Evolutionary conservation across 345 rosid species (phyloP).

Genomic region (Murraya koenigii): DNA sequence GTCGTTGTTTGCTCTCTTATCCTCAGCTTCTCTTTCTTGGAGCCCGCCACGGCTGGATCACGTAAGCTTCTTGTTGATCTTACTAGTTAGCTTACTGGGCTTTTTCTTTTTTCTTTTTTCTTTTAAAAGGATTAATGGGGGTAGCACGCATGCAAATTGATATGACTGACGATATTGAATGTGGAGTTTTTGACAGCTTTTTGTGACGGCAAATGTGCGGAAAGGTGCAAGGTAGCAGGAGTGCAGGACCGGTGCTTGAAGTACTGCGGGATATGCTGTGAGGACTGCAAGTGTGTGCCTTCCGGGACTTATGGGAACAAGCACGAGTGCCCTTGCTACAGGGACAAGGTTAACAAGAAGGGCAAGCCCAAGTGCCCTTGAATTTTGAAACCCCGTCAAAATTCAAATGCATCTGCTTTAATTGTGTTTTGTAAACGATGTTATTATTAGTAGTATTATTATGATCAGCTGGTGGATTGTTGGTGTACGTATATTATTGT

Average conservation of each 20-base stretch:
- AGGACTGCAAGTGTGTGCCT: constrained; percentile 81
- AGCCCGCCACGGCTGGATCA: neutral
- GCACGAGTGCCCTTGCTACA: constrained; percentile 77
- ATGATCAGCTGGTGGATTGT: neutral
- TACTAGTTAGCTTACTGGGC: neutral
- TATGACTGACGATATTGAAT: no score
- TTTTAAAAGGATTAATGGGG: no score
- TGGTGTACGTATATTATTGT: neutral
- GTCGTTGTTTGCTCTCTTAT: neutral
- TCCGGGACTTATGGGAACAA: constrained; percentile 82
- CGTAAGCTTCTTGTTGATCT: neutral
- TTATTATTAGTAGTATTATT: neutral
- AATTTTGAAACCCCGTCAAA: neutral
- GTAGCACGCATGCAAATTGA: no score
- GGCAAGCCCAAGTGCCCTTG: constrained; percentile 74
- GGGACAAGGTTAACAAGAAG: constrained; percentile 60
- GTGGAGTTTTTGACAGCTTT: constrained; percentile 21
- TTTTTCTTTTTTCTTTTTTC: no score
- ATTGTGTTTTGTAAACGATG: no score
- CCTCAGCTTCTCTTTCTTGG: neutral
- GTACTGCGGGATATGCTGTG: constrained; percentile 84
- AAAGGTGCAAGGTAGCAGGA: constrained; percentile 78
- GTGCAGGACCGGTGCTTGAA: constrained; percentile 58
- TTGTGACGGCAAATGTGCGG: constrained; percentile 50
- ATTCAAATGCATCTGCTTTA: neutral